Evolutionary conservation across 2,329 filamentous ascomycete species (phyloP).

Genomic region (Xylariaceae sp.): DNA sequence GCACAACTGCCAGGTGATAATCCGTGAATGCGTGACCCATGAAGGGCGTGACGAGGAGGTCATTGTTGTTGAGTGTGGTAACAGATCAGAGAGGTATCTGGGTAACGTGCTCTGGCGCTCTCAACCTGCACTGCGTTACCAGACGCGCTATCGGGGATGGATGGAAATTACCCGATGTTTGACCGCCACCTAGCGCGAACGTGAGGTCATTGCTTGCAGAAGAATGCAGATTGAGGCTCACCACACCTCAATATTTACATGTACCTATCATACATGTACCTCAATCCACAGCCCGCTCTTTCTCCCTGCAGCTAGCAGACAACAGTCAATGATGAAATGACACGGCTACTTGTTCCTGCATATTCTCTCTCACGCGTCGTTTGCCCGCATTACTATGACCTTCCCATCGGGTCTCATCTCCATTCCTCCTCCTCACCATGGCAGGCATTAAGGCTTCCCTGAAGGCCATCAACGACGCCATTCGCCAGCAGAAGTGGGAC

Average conservation of each 20-base stretch:
- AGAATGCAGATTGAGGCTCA: background rate
- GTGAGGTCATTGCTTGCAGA: background rate
- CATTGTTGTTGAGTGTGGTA: no score
- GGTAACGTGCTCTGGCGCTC: no score
- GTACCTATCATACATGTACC: no score
- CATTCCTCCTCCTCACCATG: conserved; percentile 35
- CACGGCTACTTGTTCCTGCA: conserved; percentile 4
- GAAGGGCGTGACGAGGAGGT: no score
- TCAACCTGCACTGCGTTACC: no score
- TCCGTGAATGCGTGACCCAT: no score
- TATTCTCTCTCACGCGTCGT: background rate
- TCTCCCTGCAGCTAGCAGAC: background rate
- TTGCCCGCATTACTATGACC: conserved; percentile 16
- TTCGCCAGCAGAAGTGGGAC: conserved; percentile 76
- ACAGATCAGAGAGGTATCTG: no score
- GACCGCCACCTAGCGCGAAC: conserved; percentile 1
- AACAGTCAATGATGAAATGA: conserved; percentile 21
- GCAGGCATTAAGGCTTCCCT: conserved; percentile 65
- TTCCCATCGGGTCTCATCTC: conserved; percentile 6
- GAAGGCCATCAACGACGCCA: conserved; percentile 74
- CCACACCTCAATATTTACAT: no score
- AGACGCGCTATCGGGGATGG: no score
- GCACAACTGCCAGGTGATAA: no score
- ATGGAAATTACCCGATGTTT: background rate
- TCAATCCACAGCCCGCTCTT: background rate